These are phyloP conservation scores for Penicillium aurantiogriseum DNA, from an alignment of 2,329 filamentous ascomycete genomes.

Conservation along the genomic window DNA sequence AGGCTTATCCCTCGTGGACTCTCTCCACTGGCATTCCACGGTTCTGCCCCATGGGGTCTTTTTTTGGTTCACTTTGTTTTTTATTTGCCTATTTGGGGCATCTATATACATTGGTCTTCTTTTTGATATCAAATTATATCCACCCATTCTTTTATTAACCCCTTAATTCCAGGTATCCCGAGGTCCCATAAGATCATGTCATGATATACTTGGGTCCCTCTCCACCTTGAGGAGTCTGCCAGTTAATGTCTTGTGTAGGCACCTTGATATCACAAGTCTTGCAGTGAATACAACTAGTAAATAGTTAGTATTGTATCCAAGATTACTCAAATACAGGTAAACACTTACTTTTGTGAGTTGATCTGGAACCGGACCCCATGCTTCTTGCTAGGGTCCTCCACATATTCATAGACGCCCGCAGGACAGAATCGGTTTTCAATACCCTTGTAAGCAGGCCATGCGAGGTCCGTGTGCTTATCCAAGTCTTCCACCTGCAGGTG, in stretches of 20 bases:
- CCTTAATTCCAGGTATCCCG: neutral
- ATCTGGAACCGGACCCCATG: slow-evolving; percentile 95
- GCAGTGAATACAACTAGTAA: slow-evolving; percentile 87
- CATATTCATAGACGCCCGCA: slow-evolving; percentile 95
- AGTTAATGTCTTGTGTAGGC: slow-evolving; percentile 94
- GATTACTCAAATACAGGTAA: neutral
- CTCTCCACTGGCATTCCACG: slow-evolving; percentile 28
- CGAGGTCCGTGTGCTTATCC: slow-evolving; percentile 80
- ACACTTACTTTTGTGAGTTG: slow-evolving; percentile 88
- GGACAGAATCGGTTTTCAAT: slow-evolving; percentile 96
- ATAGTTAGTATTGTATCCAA: slow-evolving; percentile 17
- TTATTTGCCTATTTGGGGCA: slow-evolving; percentile 6
- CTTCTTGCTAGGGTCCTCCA: slow-evolving; percentile 84
- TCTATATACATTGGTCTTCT: slow-evolving; percentile 13
- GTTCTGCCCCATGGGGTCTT: slow-evolving; percentile 22
- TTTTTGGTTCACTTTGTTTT: slow-evolving; percentile 6
- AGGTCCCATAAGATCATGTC: slow-evolving; percentile 41
- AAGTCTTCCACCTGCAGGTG: slow-evolving; percentile 94
- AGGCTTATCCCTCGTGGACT: slow-evolving; percentile 19
- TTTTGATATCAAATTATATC: neutral
- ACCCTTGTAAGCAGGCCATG: slow-evolving; percentile 86
- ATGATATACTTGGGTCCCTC: slow-evolving; percentile 68
- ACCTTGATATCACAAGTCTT: slow-evolving; percentile 99
- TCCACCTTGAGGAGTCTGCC: slow-evolving; percentile 90
- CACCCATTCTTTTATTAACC: slow-evolving; percentile 3